Conservation (phyloP, 352 stramenopile genomes). For the Globisporangium okanoganense region DNA sequence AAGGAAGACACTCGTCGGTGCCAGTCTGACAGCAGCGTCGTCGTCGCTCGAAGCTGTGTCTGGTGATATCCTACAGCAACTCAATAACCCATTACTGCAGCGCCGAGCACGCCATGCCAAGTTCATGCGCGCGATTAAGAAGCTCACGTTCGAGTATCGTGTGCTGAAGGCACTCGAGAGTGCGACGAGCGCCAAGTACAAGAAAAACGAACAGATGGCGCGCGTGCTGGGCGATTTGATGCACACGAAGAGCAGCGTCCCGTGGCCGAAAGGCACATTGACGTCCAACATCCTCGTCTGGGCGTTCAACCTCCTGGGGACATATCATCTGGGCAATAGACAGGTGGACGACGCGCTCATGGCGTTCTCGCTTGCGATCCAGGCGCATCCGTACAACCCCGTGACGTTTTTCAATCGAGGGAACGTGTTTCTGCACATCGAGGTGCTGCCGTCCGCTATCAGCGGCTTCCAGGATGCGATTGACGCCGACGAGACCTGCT, state of each 20-base stretch:
- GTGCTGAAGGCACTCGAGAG: constrained; percentile 38
- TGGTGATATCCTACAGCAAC: not conserved
- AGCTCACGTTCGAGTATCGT: constrained; percentile 38
- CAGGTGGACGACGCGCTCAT: constrained; percentile 47
- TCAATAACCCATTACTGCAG: not conserved
- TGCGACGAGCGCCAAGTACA: constrained; percentile 28
- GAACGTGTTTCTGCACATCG: constrained; percentile 44
- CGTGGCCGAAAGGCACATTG: constrained; percentile 38
- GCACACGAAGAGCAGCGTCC: constrained; percentile 15
- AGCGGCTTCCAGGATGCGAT: constrained; percentile 49
- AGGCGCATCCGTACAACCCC: constrained; percentile 30
- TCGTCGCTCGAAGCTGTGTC: not conserved
- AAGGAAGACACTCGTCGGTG: constrained; percentile 8
- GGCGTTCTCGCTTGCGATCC: constrained; percentile 48
- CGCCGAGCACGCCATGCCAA: constrained; percentile 19
- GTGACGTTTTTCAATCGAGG: constrained; percentile 50
- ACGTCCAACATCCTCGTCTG: constrained; percentile 40
- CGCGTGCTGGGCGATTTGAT: constrained; percentile 23
- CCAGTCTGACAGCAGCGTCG: not conserved
- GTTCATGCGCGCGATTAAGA: constrained; percentile 36
- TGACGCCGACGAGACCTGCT: constrained; percentile 31
- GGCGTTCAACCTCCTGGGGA: constrained; percentile 48
- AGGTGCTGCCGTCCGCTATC: constrained; percentile 31
- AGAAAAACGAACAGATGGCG: constrained; percentile 29
- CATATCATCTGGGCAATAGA: constrained; percentile 18